phyloP scores from a whole-genome alignment of 1,284 basidiomycete genomes.

The Thelephora terrestris region DNA sequence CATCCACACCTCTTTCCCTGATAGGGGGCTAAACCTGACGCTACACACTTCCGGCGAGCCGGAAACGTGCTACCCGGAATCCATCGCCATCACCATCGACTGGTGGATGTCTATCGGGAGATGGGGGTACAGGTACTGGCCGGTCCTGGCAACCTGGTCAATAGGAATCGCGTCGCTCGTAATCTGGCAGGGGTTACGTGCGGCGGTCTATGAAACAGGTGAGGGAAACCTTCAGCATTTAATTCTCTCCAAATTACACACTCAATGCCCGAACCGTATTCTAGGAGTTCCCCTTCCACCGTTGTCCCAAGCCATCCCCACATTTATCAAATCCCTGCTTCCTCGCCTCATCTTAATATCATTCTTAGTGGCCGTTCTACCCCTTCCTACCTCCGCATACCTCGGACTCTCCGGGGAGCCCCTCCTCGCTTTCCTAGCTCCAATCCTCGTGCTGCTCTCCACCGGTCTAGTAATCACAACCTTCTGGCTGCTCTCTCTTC shows the following conservation, averaged over 20 bases:
- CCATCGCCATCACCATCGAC: conserved; percentile 47
- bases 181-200: conserved; percentile 41
- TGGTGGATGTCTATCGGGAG: conserved; percentile 62
- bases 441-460: conserved; percentile 42
- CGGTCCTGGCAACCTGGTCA: conserved; percentile 59
- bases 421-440: conserved; percentile 41
- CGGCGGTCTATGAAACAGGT: conserved; percentile 23
- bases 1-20: conserved; percentile 22
- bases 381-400: conserved; percentile 42
- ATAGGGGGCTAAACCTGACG: conserved; percentile 38
- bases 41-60: conserved; percentile 44
- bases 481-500: conserved; percentile 37
- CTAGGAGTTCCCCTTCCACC: conserved; percentile 32
- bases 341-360: conserved; percentile 33
- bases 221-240: conserved; percentile 8
- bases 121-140: conserved; percentile 62
- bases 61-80: conserved; percentile 34
- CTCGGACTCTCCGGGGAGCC: conserved; percentile 48
- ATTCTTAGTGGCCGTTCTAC: conserved; percentile 40
- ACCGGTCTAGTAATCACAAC: conserved; percentile 50
- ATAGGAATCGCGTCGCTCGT: conserved; percentile 52
- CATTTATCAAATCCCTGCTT: conserved; percentile 32
- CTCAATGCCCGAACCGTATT: background rate
- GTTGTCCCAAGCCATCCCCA: conserved; percentile 34
- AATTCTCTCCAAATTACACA: conserved; percentile 8